Evolutionary conservation across 2,329 filamentous ascomycete genomes (phyloP), one percentile per base, ranked within the genome.

Genomic region (Aureobasidium sp.): DNA sequence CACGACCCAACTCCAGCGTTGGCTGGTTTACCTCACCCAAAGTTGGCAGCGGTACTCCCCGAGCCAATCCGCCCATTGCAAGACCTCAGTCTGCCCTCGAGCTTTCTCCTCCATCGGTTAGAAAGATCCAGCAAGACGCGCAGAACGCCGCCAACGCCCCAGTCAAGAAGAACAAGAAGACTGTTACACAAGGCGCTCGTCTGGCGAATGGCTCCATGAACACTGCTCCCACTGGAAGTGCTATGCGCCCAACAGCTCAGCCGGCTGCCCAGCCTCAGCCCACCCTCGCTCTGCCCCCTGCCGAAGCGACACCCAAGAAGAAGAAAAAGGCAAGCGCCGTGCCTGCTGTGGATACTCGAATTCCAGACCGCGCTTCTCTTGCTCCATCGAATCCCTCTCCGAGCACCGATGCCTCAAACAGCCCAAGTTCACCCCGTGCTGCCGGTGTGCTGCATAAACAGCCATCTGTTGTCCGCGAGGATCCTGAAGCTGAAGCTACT

Each of bases 131-230:
- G 39, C 64, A 68, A 41, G 56, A 61, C 4, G 60, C 70, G 19
- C 68, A 68, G 47, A 66, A 63, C 53, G 68, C 68, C 3, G 64
- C 67, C 11, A 60, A 64, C 30, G 62, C 62, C 38, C 71, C 71
- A 10, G 70, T 74, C 6, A 73, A 68, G 57, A 73, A 68, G 56
- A 73, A 69, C 55, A 66, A 67, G 37, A 67, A 66, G 35, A 56
- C 62, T 14, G 64, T 65, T 7, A 60, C 62, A 3, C 63, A 71
- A 49, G 72, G 73, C 19, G 64, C 66, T 22, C 68, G 71, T 56
- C 61, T 76, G 16, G 63, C 70, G 3, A 62, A 78, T 55, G 81
- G 79, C 11, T 79, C 76, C 8, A 70, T 83, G 60, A 71, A 72
- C 10, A 74, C 61, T 19, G 66, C 77, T 60, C 68, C 74, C 2